Conservation (phyloP, 139 green algal genomes). For the Tetradesmus lagerheimii region DNA sequence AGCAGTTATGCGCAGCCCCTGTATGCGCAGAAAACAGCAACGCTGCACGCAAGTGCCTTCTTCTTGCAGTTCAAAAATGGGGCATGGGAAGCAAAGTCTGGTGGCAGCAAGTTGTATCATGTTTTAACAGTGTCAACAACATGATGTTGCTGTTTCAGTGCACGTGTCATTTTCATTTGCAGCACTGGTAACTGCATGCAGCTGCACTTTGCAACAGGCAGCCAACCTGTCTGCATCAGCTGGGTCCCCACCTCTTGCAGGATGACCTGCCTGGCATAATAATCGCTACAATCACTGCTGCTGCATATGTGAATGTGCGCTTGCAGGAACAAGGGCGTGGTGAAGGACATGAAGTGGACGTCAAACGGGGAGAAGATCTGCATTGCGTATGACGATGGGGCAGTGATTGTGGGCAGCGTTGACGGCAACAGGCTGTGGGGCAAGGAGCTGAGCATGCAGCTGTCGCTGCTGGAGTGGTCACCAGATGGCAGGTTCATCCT, state of each 20-base stretch:
- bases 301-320: not conserved
- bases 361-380: constrained; percentile 86
- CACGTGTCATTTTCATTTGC: not conserved
- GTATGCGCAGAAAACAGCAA: too few relatives aligned
- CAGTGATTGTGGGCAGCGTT: constrained; percentile 86
- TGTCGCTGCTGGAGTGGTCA: constrained; percentile 81
- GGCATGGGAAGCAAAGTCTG: too few relatives aligned
- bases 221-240: not conserved
- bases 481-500: constrained; percentile 77
- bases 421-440: constrained; percentile 90
- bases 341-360: constrained; percentile 88
- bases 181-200: not conserved
- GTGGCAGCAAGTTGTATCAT: not conserved
- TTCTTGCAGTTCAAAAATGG: not conserved
- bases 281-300: not conserved
- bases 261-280: not conserved
- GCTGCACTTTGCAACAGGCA: not conserved
- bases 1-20: not conserved
- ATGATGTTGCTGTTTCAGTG: not conserved
- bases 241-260: not conserved
- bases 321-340: constrained; percentile 82
- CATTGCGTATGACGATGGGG: constrained; percentile 89
- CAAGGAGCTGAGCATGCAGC: constrained; percentile 71
- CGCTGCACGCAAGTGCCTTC: too few relatives aligned
- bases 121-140: too few relatives aligned